Percentiles rank a stretch among this genome's conserved stretches.
Conservation (phyloP, 1,284 basidiomycete species). For the Mycena citricolor region DNA sequence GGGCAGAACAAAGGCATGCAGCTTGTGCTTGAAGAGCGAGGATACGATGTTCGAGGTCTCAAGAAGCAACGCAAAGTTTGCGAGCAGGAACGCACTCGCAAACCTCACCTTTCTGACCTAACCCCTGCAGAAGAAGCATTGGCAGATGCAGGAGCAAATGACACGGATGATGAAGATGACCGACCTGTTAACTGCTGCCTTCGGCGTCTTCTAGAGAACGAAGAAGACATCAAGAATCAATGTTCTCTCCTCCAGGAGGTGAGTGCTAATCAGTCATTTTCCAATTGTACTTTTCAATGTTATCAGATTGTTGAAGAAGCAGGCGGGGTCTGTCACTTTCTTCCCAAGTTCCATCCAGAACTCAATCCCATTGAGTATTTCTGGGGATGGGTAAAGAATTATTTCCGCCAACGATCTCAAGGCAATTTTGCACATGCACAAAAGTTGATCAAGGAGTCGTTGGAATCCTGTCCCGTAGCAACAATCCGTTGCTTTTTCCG, state of each 20-base stretch:
- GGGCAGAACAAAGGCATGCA: slow-evolving; percentile 13
- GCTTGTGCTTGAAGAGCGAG: slow-evolving; percentile 9
- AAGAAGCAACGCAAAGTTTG: slow-evolving; percentile 8
- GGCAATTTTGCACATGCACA: too few relatives aligned
- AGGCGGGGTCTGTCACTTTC: slow-evolving; percentile 10
- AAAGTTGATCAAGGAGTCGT: too few relatives aligned
- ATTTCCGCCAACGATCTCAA: slow-evolving; percentile 6
- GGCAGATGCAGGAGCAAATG: slow-evolving; percentile 1
- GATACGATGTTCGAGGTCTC: too few relatives aligned
- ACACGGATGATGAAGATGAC: slow-evolving; percentile 7
- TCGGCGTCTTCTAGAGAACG: slow-evolving; percentile 2
- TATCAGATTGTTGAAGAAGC: slow-evolving; percentile 5
- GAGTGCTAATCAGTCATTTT: background rate
- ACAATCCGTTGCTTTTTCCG: slow-evolving; percentile 1
- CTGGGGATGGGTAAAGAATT: slow-evolving; percentile 12
- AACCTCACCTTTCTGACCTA: slow-evolving; percentile 7
- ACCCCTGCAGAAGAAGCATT: background rate
- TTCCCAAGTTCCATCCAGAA: slow-evolving; percentile 12
- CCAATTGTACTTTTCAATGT: too few relatives aligned
- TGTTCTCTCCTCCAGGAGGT: too few relatives aligned
- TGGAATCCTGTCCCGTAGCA: background rate
- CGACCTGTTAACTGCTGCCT: slow-evolving; percentile 12
- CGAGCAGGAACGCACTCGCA: background rate
- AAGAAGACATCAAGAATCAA: too few relatives aligned
- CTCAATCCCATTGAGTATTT: slow-evolving; percentile 17